Percentiles rank a stretch among this genome's conserved stretches.
Evolutionary conservation across 139 green algal species (phyloP).

Genomic region (Tetratostichococcus sp.): DNA sequence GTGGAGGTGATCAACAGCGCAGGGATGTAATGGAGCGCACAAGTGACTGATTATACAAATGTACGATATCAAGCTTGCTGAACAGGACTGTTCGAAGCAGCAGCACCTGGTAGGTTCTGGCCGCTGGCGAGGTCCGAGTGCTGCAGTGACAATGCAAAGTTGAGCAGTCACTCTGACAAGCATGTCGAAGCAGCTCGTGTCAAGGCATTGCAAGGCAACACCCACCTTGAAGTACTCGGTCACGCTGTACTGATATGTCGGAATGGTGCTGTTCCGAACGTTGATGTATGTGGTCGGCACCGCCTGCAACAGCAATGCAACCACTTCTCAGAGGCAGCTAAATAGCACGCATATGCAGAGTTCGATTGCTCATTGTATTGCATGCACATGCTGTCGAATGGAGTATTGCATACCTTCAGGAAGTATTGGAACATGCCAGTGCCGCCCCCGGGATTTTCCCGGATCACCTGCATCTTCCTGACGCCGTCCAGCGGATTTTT

Average conservation of each 20-base stretch:
- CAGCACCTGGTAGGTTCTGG: conserved; percentile 57
- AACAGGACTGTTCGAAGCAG: no score
- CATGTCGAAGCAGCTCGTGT: no score
- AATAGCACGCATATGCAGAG: background rate
- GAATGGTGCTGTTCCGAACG: conserved; percentile 54
- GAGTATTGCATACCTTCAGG: conserved; percentile 84
- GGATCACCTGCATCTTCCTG: conserved; percentile 13
- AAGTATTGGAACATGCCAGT: conserved; percentile 96
- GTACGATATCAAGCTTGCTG: no score
- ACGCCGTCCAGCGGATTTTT: conserved; percentile 76
- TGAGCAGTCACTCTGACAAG: no score
- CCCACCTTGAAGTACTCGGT: conserved; percentile 90
- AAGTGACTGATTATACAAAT: no score
- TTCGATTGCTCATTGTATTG: no score
- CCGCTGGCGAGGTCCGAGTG: conserved; percentile 6
- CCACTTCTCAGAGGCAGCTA: no score
- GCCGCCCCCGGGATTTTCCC: conserved; percentile 12
- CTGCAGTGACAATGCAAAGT: conserved; percentile 7
- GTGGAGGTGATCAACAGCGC: no score
- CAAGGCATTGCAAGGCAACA: no score
- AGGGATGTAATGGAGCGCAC: no score
- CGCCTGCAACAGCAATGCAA: conserved; percentile 46
- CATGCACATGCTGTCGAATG: background rate
- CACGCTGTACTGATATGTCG: conserved; percentile 93
- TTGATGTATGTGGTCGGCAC: conserved; percentile 88